Evolutionary conservation across 2,329 filamentous ascomycete species (phyloP), one percentile per base, ranked within the genome.

Genomic region (Ilyonectria mors-panacis): DNA sequence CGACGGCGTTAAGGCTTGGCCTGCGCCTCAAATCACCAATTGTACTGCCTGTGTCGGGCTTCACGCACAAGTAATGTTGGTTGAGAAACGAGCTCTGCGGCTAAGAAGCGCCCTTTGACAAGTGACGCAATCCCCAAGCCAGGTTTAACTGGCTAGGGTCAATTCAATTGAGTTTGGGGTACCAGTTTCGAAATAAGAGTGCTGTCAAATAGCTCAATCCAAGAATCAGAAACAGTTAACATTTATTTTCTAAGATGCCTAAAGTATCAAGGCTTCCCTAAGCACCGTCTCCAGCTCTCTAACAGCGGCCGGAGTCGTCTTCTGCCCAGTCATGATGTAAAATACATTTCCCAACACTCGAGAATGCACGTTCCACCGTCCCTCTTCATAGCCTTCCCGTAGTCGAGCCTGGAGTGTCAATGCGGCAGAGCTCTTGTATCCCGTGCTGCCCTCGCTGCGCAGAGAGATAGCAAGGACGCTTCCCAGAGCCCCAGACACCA

Each of bases 401-500:
- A 87, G 71, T 26, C 72, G 73, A 2, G 78, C 76, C 51, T 86
- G 84, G 0, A 88, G 70, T 0, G 78, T 78, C n/a, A 77, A 75
- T 0, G 86, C 85, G 0, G 83, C 85, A 13, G 79, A 81, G 68
- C 85, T 86, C 64, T 81, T 84, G 69, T 87, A 87, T 0, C 85
- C 85, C 1, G 79, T 70, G 3, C 81, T 82, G 9, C 80, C 79
- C 1, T 79, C 76, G 13, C 84, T 83, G 4, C 78, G 76, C 60
- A 89, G 73, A 28, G 83, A 84, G 42, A 97, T 90, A 0, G 92
- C 91, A 12, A 96, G 82, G 1, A 96, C 92, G 2, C 89, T 92
- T 0, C 94, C 94, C 1, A 96, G 81, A 0, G 93, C 91, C 91
- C 82, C 93, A 93, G 0, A 92, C 88, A 8, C 91, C 88, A 3